Percentiles rank a stretch among this genome's conserved stretches.
phyloP scores from a whole-genome alignment of 2,329 filamentous ascomycete genomes.

The Drechslerella stenobrocha region DNA sequence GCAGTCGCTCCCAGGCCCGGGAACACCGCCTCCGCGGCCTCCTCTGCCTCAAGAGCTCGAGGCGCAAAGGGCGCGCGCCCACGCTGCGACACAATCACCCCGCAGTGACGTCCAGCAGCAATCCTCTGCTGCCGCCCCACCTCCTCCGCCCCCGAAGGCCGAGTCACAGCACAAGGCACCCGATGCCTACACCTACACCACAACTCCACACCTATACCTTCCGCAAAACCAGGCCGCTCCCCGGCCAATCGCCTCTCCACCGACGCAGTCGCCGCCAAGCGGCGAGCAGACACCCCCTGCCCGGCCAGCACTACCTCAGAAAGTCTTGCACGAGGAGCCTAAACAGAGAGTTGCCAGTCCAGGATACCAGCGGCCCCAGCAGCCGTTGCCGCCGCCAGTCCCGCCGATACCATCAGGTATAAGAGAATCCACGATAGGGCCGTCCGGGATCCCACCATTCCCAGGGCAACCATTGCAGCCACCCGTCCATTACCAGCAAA shows the following conservation, averaged over 20 bases:
- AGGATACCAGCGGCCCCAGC: slow-evolving; percentile 43
- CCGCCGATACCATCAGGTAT: slow-evolving; percentile 51
- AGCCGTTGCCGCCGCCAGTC: slow-evolving; percentile 52
- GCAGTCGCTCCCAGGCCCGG: slow-evolving; percentile 53
- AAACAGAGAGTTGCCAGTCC: slow-evolving; percentile 38
- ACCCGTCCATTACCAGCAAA: slow-evolving; percentile 51
- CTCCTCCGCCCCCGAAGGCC: slow-evolving; percentile 37
- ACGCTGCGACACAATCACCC: slow-evolving; percentile 53
- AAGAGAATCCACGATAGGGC: slow-evolving; percentile 8
- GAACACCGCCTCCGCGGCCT: slow-evolving; percentile 67
- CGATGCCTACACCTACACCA: slow-evolving; percentile 31
- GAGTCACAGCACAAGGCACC: slow-evolving; percentile 17
- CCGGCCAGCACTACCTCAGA: slow-evolving; percentile 32
- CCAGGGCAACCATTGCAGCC: slow-evolving; percentile 48
- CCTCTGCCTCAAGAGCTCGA: slow-evolving; percentile 70
- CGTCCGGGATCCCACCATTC: slow-evolving; percentile 52
- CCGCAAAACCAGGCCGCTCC: slow-evolving; percentile 51
- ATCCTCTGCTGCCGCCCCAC: slow-evolving; percentile 11
- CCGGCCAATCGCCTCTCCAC: slow-evolving; percentile 50
- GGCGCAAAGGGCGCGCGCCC: slow-evolving; percentile 53
- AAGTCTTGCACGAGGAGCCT: slow-evolving; percentile 20
- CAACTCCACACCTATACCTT: slow-evolving; percentile 52
- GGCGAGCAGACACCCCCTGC: slow-evolving; percentile 31
- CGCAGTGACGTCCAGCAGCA: slow-evolving; percentile 53
- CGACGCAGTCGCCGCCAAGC: slow-evolving; percentile 49